Evolutionary conservation across 2,329 filamentous ascomycete species (phyloP), one percentile per base, ranked within the genome.

Genomic region (Huntiella abstrusa): DNA sequence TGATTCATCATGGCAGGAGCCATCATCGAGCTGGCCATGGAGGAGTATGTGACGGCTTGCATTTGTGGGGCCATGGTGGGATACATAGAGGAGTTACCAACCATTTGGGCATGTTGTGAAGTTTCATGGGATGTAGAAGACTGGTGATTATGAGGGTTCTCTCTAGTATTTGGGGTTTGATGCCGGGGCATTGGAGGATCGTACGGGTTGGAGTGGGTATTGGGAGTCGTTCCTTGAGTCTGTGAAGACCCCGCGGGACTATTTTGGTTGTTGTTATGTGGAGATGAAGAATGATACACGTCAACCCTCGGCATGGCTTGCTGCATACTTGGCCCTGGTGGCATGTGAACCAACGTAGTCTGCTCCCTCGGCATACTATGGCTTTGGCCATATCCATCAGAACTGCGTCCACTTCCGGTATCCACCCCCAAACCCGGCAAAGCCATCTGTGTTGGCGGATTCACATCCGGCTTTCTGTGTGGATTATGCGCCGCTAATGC

Each of bases 391-490:
- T 41, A 12, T 11, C 34, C 34, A 12, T 41, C 8, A 17, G 13
- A 41, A 41, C 22, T 28, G 8, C 8, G 22, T 28, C 22, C 22
- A 28, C 22, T 28, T 17, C 28, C 16, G 8, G 39, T 22, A 41
- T 12, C 39, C 17, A n/a, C 11, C 7, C 16, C 16, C 13, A 41
- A 41, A 22, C 11, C 16, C 39, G 17, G 39, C 16, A 40, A 34
- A 13, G 41, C 32, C 22, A 11, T 3, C 8, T 11, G 22, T 7
- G 49, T 43, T 8, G 39, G 43, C 49, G 8, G 46, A 45, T 5
- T 50, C 44, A 10, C 22, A 34, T 51, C 51, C 19, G 53, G 47
- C 17, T 55, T 46, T 3, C 49, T 36, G 17, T 53, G 51, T 4
- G 48, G 50, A 33, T 50, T 54, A 47, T 33, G 51, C 32, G 22